Percentiles rank a stretch among this genome's conserved stretches.
Conservation (phyloP, 495 filamentous ascomycete genomes). For the Chaetomium cochliodes region DNA sequence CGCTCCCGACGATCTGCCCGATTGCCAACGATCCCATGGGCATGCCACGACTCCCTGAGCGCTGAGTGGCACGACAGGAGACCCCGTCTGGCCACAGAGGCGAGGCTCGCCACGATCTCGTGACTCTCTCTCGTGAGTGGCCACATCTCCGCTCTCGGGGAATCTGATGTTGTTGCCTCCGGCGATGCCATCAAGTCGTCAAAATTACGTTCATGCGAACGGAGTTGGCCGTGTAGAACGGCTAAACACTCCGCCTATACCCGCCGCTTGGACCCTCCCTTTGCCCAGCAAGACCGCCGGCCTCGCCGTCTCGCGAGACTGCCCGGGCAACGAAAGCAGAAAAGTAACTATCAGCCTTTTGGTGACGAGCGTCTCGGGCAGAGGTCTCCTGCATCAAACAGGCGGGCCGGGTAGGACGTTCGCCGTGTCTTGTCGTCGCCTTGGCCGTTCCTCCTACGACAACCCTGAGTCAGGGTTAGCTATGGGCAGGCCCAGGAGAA, state of each 20-base stretch:
- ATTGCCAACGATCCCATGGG: not conserved
- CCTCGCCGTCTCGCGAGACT: not conserved
- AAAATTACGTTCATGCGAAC: not conserved
- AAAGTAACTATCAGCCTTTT: not conserved
- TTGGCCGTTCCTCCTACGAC: too few species aligned
- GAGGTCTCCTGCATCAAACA: not conserved
- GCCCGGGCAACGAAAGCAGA: not conserved
- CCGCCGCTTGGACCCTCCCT: not conserved
- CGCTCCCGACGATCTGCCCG: not conserved
- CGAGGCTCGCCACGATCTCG: not conserved
- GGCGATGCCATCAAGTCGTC: not conserved
- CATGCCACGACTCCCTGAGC: not conserved
- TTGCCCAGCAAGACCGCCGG: not conserved
- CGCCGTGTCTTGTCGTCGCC: not conserved
- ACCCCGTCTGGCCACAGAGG: not conserved
- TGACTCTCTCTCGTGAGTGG: constrained; percentile 4
- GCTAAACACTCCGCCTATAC: not conserved
- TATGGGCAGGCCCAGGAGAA: not conserved
- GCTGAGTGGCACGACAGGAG: not conserved
- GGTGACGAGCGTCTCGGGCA: not conserved
- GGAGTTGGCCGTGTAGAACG: not conserved
- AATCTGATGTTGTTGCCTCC: not conserved
- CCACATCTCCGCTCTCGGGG: constrained; percentile 4
- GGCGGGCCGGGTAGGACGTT: not conserved
- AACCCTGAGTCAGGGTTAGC: constrained; percentile 1